phyloP scores from a whole-genome alignment of 805 yeast genomes.

The Brettanomyces sp. region DNA sequence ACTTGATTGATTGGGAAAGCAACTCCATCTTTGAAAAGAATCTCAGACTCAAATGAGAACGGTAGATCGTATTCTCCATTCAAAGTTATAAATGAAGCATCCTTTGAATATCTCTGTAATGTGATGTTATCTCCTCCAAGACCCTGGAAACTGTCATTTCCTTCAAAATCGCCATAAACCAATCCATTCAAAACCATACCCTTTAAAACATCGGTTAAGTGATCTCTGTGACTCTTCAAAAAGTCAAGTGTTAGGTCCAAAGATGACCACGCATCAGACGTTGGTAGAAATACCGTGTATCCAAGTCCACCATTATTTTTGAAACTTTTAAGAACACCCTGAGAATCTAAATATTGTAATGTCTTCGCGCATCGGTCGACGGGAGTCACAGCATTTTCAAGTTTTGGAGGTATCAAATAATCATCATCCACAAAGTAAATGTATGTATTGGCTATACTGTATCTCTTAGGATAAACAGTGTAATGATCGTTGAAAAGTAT shows the following conservation, averaged over 20 bases:
- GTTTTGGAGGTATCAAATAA: slow-evolving; percentile 50
- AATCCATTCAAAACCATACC: slow-evolving; percentile 54
- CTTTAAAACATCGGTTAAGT: slow-evolving; percentile 43
- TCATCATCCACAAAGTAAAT: slow-evolving; percentile 59
- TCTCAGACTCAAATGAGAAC: slow-evolving; percentile 44
- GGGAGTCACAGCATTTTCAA: slow-evolving; percentile 59
- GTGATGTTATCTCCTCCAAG: slow-evolving; percentile 6
- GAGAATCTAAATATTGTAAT: slow-evolving; percentile 42
- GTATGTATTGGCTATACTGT: slow-evolving; percentile 50
- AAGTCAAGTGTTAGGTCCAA: slow-evolving; percentile 53
- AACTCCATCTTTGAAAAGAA: slow-evolving; percentile 77
- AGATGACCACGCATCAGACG: slow-evolving; percentile 61
- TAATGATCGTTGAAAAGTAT: slow-evolving; percentile 47
- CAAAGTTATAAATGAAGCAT: slow-evolving; percentile 4
- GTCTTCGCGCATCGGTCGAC: slow-evolving; percentile 57
- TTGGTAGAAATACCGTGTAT: slow-evolving; percentile 72
- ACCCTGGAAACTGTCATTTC: slow-evolving; percentile 13
- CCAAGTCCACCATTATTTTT: slow-evolving; percentile 41
- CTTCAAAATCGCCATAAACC: slow-evolving; percentile 54
- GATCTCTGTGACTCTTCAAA: slow-evolving; percentile 41
- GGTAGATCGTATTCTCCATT: slow-evolving; percentile 19
- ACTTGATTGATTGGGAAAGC: slow-evolving; percentile 58
- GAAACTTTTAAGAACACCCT: slow-evolving; percentile 39
- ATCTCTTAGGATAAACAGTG: slow-evolving; percentile 34
- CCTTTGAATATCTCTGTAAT: slow-evolving; percentile 1